Evolutionary conservation across 441 rosid genomes (phyloP).

Genomic region (Bocquillonia castaneifolia): DNA sequence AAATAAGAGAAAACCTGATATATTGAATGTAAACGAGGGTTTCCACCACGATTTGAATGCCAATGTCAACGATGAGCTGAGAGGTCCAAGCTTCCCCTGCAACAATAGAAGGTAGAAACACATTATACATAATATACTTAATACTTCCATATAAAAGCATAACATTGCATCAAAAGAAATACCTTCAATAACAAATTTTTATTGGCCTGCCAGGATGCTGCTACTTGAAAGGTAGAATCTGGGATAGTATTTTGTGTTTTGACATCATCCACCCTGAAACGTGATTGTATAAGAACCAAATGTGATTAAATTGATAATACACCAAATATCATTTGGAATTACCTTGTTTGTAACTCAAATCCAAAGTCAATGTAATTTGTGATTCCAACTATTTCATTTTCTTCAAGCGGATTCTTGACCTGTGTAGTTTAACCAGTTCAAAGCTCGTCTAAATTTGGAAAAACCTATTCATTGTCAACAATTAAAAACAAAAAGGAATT

Average conservation of each 20-base stretch:
- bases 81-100: slow-evolving; percentile 87
- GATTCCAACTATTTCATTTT: slow-evolving; percentile 76
- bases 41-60: slow-evolving; percentile 99
- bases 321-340: slow-evolving; percentile 16
- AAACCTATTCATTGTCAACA: neutral
- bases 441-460: slow-evolving; percentile 4
- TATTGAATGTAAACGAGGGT: slow-evolving; percentile 76
- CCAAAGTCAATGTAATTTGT: slow-evolving; percentile 92
- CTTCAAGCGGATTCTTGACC: slow-evolving; percentile 90
- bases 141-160: neutral
- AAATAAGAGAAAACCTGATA: slow-evolving; percentile 48
- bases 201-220: slow-evolving; percentile 97
- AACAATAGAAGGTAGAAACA: slow-evolving; percentile 8
- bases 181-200: slow-evolving; percentile 90
- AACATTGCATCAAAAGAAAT: slow-evolving; percentile 9
- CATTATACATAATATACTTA: slow-evolving; percentile 1
- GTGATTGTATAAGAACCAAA: slow-evolving; percentile 16
- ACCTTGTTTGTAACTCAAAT: slow-evolving; percentile 86
- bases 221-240: slow-evolving; percentile 81
- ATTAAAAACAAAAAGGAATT: neutral
- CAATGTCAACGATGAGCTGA: slow-evolving; percentile 64
- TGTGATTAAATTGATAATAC: neutral
- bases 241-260: slow-evolving; percentile 34
- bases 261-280: slow-evolving; percentile 58
- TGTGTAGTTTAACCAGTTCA: slow-evolving; percentile 32